phyloP scores from a whole-genome alignment of 1,284 basidiomycete genomes.

The Microbotryum intermedium region DNA sequence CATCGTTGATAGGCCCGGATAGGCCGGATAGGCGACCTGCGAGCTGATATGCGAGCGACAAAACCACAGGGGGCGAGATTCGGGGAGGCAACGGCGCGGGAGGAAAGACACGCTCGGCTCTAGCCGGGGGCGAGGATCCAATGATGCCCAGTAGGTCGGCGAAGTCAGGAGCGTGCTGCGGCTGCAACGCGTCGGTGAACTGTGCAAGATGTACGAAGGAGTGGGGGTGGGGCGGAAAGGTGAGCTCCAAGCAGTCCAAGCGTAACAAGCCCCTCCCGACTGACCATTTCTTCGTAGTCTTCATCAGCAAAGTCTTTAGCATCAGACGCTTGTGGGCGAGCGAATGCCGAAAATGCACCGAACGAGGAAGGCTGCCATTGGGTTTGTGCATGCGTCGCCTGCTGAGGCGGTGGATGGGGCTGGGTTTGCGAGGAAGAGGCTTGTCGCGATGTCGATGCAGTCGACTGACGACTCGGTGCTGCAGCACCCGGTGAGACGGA shows the following conservation, averaged over 20 bases:
- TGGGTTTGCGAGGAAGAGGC: background rate
- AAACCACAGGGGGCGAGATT: conserved; percentile 12
- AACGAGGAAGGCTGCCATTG: background rate
- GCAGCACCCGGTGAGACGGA: background rate
- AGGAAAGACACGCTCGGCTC: conserved; percentile 24
- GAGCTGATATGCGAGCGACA: conserved; percentile 19
- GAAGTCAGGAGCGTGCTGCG: conserved; percentile 17
- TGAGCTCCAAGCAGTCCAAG: background rate
- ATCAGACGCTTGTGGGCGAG: background rate
- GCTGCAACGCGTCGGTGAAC: conserved; percentile 21
- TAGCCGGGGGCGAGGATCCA: conserved; percentile 2
- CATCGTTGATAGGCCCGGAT: background rate
- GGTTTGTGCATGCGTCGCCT: background rate
- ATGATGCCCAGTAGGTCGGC: conserved; percentile 11
- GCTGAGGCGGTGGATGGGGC: background rate
- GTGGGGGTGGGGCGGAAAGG: background rate
- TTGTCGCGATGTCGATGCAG: background rate
- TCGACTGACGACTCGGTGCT: background rate
- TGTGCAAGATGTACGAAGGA: background rate
- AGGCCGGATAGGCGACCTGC: conserved; percentile 2
- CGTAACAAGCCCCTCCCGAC: background rate
- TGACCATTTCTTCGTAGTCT: conserved; percentile 15
- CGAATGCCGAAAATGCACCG: background rate
- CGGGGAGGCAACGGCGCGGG: background rate
- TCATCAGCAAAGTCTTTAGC: background rate